Evolutionary conservation across 306 rosid genomes (phyloP).

Genomic region (Cajanus cajan): DNA sequence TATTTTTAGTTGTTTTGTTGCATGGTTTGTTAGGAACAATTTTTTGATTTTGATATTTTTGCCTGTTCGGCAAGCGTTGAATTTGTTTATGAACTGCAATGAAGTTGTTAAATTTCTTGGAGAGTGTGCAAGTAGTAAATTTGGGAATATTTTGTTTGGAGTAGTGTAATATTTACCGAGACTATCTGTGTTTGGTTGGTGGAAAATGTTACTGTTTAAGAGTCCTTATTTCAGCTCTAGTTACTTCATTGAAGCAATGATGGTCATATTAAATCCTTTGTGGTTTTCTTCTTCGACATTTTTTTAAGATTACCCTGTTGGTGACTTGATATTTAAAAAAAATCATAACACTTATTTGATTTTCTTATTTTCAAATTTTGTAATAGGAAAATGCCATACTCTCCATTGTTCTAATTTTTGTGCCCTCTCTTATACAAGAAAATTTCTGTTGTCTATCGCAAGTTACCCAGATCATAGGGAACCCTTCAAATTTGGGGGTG

Average conservation of each 20-base stretch:
- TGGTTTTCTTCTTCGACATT: background rate
- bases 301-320: background rate
- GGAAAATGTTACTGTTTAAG: conserved; percentile 6
- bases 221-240: no score
- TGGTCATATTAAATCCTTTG: no score
- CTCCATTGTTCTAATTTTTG: background rate
- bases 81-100: background rate
- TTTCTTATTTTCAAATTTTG: background rate
- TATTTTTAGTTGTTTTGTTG: background rate
- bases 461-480: background rate
- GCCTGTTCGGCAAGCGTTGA: background rate
- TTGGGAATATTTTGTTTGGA: background rate
- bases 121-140: background rate
- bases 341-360: background rate
- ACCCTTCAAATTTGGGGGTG: background rate
- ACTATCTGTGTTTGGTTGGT: background rate
- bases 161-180: background rate
- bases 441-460: background rate
- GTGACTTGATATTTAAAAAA: background rate
- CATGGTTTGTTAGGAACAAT: background rate
- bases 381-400: background rate
- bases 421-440: background rate
- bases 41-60: background rate
- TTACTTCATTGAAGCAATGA: no score
- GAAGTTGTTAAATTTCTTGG: background rate